Base-by-base conservation (phyloP, 352 stramenopile genomes). In the Phytophthora citricola region DNA sequence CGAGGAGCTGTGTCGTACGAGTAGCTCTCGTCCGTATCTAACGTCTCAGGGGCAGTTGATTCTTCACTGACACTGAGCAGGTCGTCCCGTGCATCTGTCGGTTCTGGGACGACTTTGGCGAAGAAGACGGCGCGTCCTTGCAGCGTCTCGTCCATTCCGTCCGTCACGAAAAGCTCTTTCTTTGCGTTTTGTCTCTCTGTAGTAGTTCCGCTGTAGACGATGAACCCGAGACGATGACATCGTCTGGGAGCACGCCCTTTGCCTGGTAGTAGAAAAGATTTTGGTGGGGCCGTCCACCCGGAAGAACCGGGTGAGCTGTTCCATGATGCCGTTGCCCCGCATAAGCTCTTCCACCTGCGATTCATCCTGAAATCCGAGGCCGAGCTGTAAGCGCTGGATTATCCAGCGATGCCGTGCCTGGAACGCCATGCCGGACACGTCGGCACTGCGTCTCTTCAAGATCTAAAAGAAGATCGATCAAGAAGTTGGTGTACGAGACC, bases 371-470 rank as follows among this genome's bases (percentile, higher is more conserved):
- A 95, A 92, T 14, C 83, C 82, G n/a, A 95, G 71, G 6, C 78
- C 69, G 12, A 85, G 73, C 62, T 95, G 85, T 49, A 95, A 61
- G 27, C 87, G 85, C 80, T 93, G 85, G 55, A 95, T 91, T 65
- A 93, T 81, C 87, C 87, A 95, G 59, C 85, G 85, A 52, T 95
- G 87, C 17, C 87, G 81, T 43, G 83, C 87, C 69, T 95, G 87
- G 84, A 95, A 93, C 58, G 87, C 86, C 86, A 94, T 94, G 29
- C 4, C 39, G n/a, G 20, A 54, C 31, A 34, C 31, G 31, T 36
- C 31, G 1, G 12, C n/a, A 15, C 39, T 32, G 45, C 46, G 53
- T 44, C 53, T 41, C 41, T 52, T 61, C 53, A 60, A 60, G 51
- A 59, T 54, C 47, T 36, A 36, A 36, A 36, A 14, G 3, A 36